Evolutionary conservation across 2,329 filamentous ascomycete genomes (phyloP).

Genomic region (Colletotrichum sp.): DNA sequence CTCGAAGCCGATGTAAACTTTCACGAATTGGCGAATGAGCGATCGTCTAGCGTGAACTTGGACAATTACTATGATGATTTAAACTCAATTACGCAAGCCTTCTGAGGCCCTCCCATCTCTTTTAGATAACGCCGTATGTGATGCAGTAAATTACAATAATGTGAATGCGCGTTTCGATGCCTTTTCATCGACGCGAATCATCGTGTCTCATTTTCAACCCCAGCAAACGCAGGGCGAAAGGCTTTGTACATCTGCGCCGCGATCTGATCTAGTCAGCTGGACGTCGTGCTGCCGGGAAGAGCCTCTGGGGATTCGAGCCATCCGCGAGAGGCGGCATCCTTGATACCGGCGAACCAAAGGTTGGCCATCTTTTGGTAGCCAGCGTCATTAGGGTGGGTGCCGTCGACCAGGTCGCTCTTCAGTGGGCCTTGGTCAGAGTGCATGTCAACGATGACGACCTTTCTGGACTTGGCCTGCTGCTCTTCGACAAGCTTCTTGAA

Average conservation of each 20-base stretch:
- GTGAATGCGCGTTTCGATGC: not conserved
- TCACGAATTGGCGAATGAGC: not conserved
- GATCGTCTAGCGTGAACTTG: not conserved
- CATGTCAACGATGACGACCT: conserved; percentile 47
- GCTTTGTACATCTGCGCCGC: not conserved
- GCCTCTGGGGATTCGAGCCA: conserved; percentile 25
- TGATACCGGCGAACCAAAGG: conserved; percentile 36
- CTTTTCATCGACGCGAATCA: not conserved
- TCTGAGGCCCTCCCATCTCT: not conserved
- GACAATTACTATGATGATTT: not conserved
- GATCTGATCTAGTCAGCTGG: not conserved
- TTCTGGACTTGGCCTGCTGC: conserved; percentile 31
- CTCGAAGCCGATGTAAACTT: not conserved
- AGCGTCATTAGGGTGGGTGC: conserved; percentile 41
- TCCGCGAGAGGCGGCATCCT: conserved; percentile 28
- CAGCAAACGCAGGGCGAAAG: not conserved
- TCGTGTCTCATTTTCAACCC: not conserved
- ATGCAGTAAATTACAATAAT: not conserved
- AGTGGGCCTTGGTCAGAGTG: conserved; percentile 33
- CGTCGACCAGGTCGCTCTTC: conserved; percentile 38
- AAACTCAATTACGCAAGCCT: not conserved
- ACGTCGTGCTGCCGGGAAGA: not conserved
- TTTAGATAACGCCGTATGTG: not conserved
- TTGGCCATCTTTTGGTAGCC: conserved; percentile 48
- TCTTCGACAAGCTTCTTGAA: conserved; percentile 30